phyloP scores from a whole-genome alignment of 805 yeast genomes.

The Kockiozyma suomiensis region DNA sequence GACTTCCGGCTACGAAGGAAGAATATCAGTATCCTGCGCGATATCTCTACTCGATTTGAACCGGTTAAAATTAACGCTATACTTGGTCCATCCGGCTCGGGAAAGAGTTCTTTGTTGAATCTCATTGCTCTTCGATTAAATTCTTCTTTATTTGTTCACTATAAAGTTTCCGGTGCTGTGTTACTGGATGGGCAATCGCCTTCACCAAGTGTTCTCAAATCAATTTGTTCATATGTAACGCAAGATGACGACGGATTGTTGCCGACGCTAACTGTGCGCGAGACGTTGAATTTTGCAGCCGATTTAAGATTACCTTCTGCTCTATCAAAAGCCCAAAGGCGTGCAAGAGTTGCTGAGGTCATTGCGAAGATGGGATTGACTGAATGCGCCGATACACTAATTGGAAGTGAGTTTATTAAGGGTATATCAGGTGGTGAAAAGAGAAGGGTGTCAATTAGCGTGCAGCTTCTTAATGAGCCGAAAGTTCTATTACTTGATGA shows the following conservation, averaged over 20 bases:
- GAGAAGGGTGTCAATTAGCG: conserved; percentile 78
- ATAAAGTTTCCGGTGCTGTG: conserved; percentile 49
- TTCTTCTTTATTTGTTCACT: conserved; percentile 42
- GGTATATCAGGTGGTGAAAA: conserved; percentile 82
- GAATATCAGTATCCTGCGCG: conserved; percentile 47
- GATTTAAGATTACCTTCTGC: conserved; percentile 57
- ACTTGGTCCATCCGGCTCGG: conserved; percentile 83
- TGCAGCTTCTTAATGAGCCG: conserved; percentile 73
- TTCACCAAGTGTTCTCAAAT: conserved; percentile 44
- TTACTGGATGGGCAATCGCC: conserved; percentile 49
- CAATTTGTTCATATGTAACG: conserved; percentile 71
- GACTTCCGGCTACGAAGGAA: conserved; percentile 15
- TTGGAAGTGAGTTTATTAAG: conserved; percentile 61
- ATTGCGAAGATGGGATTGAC: conserved; percentile 67
- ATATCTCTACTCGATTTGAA: conserved; percentile 55
- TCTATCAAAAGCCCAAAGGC: conserved; percentile 49
- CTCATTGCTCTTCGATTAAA: conserved; percentile 61
- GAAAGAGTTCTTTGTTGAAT: conserved; percentile 70
- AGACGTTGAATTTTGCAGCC: conserved; percentile 74
- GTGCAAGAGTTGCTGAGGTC: conserved; percentile 54
- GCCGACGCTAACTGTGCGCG: conserved; percentile 73
- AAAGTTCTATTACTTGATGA: conserved; percentile 76
- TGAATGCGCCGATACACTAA: conserved; percentile 75
- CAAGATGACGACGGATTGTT: conserved; percentile 78
- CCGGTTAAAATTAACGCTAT: conserved; percentile 67